Conservation (phyloP, 169 alveolate genomes). For the Miamiensis avidus region DNA sequence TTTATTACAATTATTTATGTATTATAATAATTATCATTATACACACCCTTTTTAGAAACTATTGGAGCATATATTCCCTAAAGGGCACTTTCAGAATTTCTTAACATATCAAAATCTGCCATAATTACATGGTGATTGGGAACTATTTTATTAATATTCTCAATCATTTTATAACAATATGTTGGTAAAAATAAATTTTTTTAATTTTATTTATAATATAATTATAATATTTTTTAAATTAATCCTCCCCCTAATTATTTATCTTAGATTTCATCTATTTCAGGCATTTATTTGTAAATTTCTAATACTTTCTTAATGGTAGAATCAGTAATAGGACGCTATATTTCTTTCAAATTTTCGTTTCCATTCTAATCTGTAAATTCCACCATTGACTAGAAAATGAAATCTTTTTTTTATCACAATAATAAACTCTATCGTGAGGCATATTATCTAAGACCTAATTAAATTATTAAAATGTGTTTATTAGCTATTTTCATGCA, state of each 20-base stretch:
- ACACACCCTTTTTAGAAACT: constrained; percentile 59
- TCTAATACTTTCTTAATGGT: constrained; percentile 44
- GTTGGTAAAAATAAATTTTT: constrained; percentile 74
- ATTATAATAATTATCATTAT: no score
- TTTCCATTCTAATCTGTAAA: constrained; percentile 34
- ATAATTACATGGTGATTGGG: constrained; percentile 61
- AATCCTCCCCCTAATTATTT: constrained; percentile 52
- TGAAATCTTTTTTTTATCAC: constrained; percentile 17
- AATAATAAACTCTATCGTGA: constrained; percentile 70
- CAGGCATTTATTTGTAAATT: constrained; percentile 44
- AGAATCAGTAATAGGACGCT: constrained; percentile 52
- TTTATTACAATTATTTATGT: no score
- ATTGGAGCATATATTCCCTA: constrained; percentile 71
- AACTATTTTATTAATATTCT: constrained; percentile 39
- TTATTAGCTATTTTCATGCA: no score
- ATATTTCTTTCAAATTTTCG: constrained; percentile 49
- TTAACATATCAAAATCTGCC: constrained; percentile 74
- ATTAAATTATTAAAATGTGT: no score
- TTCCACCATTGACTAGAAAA: constrained; percentile 35
- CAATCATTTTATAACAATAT: constrained; percentile 42
- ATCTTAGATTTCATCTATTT: constrained; percentile 47
- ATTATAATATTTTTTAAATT: constrained; percentile 29
- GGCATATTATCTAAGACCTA: constrained; percentile 75
- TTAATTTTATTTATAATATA: constrained; percentile 23
- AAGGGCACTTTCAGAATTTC: constrained; percentile 34